Base-by-base conservation (phyloP, 768 basidiomycete genomes). In the Mycena belliarum region DNA sequence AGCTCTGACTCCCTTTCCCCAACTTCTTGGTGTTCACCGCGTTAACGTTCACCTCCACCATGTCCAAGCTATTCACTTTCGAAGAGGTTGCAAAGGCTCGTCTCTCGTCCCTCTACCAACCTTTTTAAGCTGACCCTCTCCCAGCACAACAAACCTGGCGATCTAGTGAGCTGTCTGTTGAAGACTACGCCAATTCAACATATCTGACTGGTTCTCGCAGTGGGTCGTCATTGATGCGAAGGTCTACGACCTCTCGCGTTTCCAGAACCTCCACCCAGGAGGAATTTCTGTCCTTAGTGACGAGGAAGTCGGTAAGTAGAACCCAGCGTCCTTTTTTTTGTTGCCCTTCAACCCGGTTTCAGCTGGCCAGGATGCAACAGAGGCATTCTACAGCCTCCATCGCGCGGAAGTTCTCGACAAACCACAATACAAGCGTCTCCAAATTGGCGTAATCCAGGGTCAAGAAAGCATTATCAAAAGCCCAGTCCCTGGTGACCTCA, bases 191-290 rank as follows among this genome's bases (percentile, higher is more conserved):
- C 44, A 48, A 46, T 26, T 12, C 21, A 26, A 20, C 23, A 1
- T 3, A 20, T 9, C 52, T 55, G 32, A 59, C 29, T 49, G 14
- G 23, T 29, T 26, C n/a, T n/a, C 28, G 23, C 56, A 91, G 86
- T 94, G 91, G 91, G 75, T 94, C 44, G 81, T 93, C 61, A 83
- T 94, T 61, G 92, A 96, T 69, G 79, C 85, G 26, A 89, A 87
- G 66, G 93, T 93, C 29, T 94, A 87, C 71, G 86, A 95, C 72
- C 72, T 95, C 20, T 83, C 87, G 20, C 84, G 79, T 64, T 95
- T 98, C 76, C 82, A 82, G 65, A 79, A 78, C 46, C 74, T 95
- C 47, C 94, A 97, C 67, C 94, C 92, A 1, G 94, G 93, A 55
- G 93, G 93, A 24, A 69, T 80, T 0, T 79, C 83, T 3, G 93